Evolutionary conservation across 345 rosid genomes (phyloP).

Genomic region (Gossypium bickii): DNA sequence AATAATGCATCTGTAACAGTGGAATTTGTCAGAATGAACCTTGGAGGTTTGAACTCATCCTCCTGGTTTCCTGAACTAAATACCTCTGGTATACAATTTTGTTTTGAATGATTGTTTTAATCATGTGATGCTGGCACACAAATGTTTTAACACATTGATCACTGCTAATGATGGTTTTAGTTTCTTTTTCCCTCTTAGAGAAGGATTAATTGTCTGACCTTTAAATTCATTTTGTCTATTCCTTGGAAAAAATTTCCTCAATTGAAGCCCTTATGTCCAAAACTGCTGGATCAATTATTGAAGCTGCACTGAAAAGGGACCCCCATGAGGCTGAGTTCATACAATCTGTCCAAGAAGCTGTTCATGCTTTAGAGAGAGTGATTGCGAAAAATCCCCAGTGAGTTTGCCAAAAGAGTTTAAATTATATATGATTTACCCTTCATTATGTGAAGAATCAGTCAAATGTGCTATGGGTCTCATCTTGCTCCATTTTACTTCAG

Average conservation of each 20-base stretch:
- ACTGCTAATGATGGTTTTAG: conserved; percentile 7
- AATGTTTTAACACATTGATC: conserved; percentile 5
- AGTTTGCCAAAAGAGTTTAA: conserved; percentile 33
- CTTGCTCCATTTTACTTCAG: conserved; percentile 42
- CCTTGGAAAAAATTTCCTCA: conserved; percentile 22
- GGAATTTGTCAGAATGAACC: conserved; percentile 2
- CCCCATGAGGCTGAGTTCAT: conserved; percentile 92
- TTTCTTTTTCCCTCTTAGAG: neutral
- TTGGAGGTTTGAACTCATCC: neutral
- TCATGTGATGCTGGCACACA: neutral
- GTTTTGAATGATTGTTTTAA: neutral
- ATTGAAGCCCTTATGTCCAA: conserved; percentile 98
- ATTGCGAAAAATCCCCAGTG: conserved; percentile 94
- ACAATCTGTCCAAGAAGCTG: conserved; percentile 91
- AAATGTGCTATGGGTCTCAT: conserved; percentile 16
- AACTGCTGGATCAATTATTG: conserved; percentile 96
- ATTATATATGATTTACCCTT: conserved; percentile 26
- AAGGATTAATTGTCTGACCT: conserved; percentile 4
- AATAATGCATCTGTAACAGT: neutral
- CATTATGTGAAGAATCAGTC: conserved; percentile 14
- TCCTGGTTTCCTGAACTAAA: neutral
- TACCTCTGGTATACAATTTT: neutral
- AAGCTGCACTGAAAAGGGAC: conserved; percentile 84
- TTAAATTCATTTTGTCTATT: conserved; percentile 14
- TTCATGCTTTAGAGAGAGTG: conserved; percentile 97